A percentile compares a stretch with the other conserved stretches of the same genome.
phyloP scores from a whole-genome alignment of 148 eudicot genomes.

The Nepenthes gracilis region DNA sequence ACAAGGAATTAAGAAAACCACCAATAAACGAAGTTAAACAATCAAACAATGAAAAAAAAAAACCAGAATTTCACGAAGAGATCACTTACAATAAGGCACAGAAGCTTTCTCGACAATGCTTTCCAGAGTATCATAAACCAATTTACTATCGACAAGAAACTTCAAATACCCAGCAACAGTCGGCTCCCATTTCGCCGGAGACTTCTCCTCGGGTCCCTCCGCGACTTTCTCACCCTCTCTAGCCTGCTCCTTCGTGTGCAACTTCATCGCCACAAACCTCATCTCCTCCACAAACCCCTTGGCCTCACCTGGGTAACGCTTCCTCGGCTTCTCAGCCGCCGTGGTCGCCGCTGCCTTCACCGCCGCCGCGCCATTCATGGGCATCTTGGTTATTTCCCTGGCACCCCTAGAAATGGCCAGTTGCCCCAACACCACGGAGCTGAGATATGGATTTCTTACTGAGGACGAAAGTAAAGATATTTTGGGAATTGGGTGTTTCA shows the following conservation, averaged over 20 bases:
- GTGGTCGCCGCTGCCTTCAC: constrained; percentile 17
- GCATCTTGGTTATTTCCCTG: constrained; percentile 8
- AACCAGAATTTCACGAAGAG: not conserved
- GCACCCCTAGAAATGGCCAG: not conserved
- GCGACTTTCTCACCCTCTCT: constrained; percentile 73
- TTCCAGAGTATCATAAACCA: constrained; percentile 82
- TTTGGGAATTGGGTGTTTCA: constrained; percentile 6
- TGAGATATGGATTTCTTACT: constrained; percentile 12
- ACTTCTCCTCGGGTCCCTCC: constrained; percentile 37
- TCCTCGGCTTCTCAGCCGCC: constrained; percentile 28
- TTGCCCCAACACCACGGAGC: constrained; percentile 17
- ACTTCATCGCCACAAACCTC: constrained; percentile 91
- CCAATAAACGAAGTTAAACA: not conserved
- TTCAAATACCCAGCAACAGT: constrained; percentile 76
- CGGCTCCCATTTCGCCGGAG: constrained; percentile 79
- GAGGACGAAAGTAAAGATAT: constrained; percentile 5
- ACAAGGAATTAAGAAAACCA: not conserved
- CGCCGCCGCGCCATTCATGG: constrained; percentile 18
- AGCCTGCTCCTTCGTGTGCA: constrained; percentile 80
- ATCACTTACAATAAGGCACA: constrained; percentile 67
- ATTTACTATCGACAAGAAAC: constrained; percentile 86
- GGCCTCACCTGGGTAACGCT: constrained; percentile 48
- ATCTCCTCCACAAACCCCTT: constrained; percentile 95
- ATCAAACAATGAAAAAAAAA: not conserved
- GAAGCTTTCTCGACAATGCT: constrained; percentile 56